phyloP scores from a whole-genome alignment of 2,329 filamentous ascomycete genomes.

The Simplicillium sp. region DNA sequence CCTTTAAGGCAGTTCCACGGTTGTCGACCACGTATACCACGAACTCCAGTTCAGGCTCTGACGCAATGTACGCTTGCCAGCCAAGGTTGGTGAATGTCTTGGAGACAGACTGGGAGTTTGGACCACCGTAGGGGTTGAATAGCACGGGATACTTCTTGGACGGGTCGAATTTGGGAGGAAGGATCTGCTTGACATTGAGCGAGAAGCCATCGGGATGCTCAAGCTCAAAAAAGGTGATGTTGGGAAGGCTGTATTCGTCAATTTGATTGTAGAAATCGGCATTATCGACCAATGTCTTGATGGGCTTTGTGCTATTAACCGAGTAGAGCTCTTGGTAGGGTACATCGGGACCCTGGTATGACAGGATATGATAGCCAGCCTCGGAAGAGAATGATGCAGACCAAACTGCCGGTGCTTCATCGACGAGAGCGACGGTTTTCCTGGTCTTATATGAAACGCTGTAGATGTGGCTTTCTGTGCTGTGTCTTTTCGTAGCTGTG shows the following conservation, averaged over 20 bases:
- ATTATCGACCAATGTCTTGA: constrained; percentile 53
- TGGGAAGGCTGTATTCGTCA: constrained; percentile 51
- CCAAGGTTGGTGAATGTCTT: constrained; percentile 45
- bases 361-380: constrained; percentile 56
- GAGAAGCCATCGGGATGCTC: constrained; percentile 50
- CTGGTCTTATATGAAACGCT: constrained; percentile 49
- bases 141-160: constrained; percentile 56
- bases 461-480: constrained; percentile 59
- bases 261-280: constrained; percentile 44
- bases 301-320: constrained; percentile 39
- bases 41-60: constrained; percentile 58
- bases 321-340: constrained; percentile 61
- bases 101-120: constrained; percentile 50
- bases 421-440: constrained; percentile 49
- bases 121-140: constrained; percentile 60
- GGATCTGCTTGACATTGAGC: constrained; percentile 55
- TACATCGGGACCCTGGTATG: constrained; percentile 55
- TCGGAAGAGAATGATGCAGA: constrained; percentile 54
- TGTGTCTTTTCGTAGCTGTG: constrained; percentile 54
- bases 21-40: constrained; percentile 61
- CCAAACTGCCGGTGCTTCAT: constrained; percentile 52
- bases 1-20: constrained; percentile 56
- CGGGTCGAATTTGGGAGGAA: constrained; percentile 55
- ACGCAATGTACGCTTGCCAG: constrained; percentile 56
- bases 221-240: constrained; percentile 55